phyloP scores from a whole-genome alignment of 2,329 filamentous ascomycete genomes.

The Ceratocystis variospora region DNA sequence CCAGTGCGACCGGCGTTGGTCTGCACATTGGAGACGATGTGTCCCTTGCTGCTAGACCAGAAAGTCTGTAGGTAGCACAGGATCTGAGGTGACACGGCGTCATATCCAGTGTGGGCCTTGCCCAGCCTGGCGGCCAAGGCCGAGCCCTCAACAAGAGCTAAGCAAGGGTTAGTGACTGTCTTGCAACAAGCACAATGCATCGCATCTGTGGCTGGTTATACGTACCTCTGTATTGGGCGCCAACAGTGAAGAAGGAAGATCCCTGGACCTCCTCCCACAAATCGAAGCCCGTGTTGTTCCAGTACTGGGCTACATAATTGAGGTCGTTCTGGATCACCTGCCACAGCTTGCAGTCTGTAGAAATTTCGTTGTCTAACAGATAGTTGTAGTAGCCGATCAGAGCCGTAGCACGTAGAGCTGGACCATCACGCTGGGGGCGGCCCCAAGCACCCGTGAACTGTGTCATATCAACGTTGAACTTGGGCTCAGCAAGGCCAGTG shows the following conservation, averaged over 20 bases:
- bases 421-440: constrained; percentile 67
- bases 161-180: not conserved
- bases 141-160: constrained; percentile 51
- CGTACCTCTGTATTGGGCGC: constrained; percentile 51
- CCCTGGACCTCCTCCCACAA: constrained; percentile 73
- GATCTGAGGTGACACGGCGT: constrained; percentile 52
- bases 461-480: constrained; percentile 52
- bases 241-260: constrained; percentile 66
- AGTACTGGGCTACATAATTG: constrained; percentile 60
- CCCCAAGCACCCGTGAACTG: constrained; percentile 57
- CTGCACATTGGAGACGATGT: constrained; percentile 52
- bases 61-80: constrained; percentile 62
- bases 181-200: not conserved
- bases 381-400: constrained; percentile 60
- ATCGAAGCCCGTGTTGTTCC: constrained; percentile 55
- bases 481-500: constrained; percentile 53
- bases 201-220: constrained; percentile 8
- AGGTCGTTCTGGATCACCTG: constrained; percentile 65
- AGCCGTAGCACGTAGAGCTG: constrained; percentile 60
- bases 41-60: constrained; percentile 49
- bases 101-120: constrained; percentile 45
- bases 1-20: constrained; percentile 43
- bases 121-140: constrained; percentile 51
- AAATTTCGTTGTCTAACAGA: constrained; percentile 52
- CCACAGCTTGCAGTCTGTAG: constrained; percentile 44